Evolutionary conservation across 768 basidiomycete genomes (phyloP), one percentile per base, ranked within the genome.

Genomic region (Tephrocybe sp.): DNA sequence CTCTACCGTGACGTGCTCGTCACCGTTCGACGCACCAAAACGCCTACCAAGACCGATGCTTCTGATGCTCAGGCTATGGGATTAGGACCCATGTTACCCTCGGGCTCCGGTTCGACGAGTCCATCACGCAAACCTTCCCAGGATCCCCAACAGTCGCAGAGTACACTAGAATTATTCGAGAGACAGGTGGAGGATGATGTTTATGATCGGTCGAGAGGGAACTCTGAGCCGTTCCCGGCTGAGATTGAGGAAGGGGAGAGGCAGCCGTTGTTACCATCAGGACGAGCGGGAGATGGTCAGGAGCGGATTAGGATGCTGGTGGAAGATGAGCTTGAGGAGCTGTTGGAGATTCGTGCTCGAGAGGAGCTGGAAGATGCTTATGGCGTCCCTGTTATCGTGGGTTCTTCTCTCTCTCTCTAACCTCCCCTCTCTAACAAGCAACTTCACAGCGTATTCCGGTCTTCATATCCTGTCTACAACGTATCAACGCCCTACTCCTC

Each of bases 301-400:
- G 39, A 34, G 9, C 34, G 46, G 2, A 54, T 75, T 12, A 50
- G 66, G 47, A 39, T 57, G 30, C 79, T 78, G 48, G 73, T 88
- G 25, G 83, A 88, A 50, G 69, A 74, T 34, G 86, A 90, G 61
- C 68, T 91, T 27, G 83, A 88, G 22, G 72, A 79, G 61, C 66
- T 92, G 19, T 62, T 88, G 33, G 69, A 74, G 1, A 63, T 88
- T 45, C 84, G 83, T 58, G 75, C 72, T 16, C 71, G 89, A 34
- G 84, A 88, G 60, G 91, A 92, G 50, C 65, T 93, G 31, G 90
- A 91, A 61, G 80, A 82, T 42, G 74, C 90, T 4, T 91, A 89
- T 58, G 90, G 90, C 1, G 65, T 87, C n/a, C 86, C 91, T 2
- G 73, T 86, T 31, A 82, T 92, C 39, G 88, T 90, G 64, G 55